phyloP scores from a whole-genome alignment of 2,329 filamentous ascomycete species.

The Alternaria ethzedia region DNA sequence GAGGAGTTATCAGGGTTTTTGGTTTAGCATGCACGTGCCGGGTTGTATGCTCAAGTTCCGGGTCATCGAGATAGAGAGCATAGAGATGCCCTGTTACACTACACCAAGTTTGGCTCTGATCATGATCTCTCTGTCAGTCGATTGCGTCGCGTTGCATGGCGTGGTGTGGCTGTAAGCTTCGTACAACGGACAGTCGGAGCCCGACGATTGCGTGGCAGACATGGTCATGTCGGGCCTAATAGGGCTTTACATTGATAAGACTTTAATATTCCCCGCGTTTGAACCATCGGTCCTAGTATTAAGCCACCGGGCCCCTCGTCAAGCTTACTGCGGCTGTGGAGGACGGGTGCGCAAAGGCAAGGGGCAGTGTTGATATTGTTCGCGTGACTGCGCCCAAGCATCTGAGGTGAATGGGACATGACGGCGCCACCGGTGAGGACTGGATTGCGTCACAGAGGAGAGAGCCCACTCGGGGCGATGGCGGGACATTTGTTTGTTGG shows the following conservation, averaged over 20 bases:
- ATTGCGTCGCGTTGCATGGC: not conserved
- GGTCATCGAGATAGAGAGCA: not conserved
- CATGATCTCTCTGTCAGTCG: not conserved
- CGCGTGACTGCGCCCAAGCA: not conserved
- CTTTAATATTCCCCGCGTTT: not conserved
- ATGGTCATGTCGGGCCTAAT: not conserved
- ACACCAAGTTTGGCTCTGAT: not conserved
- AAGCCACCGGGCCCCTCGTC: not conserved
- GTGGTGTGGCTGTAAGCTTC: not conserved
- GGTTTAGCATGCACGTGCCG: not conserved
- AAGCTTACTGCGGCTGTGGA: not conserved
- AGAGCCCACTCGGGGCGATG: not conserved
- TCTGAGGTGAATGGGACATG: not conserved
- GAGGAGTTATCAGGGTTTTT: constrained; percentile 29
- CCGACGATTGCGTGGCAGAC: not conserved
- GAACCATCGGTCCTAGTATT: not conserved
- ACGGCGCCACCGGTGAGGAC: not conserved
- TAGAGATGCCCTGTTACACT: not conserved
- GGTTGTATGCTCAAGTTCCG: not conserved
- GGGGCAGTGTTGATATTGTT: constrained; percentile 17
- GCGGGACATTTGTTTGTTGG: constrained; percentile 8
- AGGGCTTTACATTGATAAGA: not conserved
- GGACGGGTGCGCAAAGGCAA: not conserved
- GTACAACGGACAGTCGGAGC: not conserved
- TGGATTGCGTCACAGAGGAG: not conserved